Base-by-base conservation (phyloP, 495 filamentous ascomycete species). In the Aspergillus kassunensis region DNA sequence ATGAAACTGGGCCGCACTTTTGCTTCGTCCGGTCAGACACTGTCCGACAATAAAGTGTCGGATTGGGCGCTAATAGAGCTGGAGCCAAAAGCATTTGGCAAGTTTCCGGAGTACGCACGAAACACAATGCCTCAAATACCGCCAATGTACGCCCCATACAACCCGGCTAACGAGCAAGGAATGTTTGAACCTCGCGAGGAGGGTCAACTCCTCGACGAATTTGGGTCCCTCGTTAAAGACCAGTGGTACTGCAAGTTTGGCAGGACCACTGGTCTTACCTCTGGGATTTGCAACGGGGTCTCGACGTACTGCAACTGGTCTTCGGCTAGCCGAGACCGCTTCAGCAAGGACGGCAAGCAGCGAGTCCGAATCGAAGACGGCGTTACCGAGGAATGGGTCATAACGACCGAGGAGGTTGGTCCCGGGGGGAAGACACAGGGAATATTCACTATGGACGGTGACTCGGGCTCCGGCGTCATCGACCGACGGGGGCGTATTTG, bases 391-490 rank as follows among this genome's bases (percentile, higher is more conserved):
- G 44, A 48, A 25, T 24, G 6, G 18, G 44, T 37, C 1, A 24
- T 48, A 16, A 48, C 31, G 10, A 5, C 31, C 13, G 44, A 37
- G 44, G 4, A 37, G 6, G 20, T 34, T 5, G 34, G 31, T 11
- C 18, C 37, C 18, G 12, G 10, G 1, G 19, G 31, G 20, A 36
- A 18, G 11, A 31, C 2, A 4, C 30, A 50, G 16, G 33, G 11
- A 2, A 16, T 1, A 31, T 50, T 50, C 15, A 31, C 2, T 16
- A 1, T 5, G 7, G 25, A 1, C 2, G 47, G 47, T 1, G 47
- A 50, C 25, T 50, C 47, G 4, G 47, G 47, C 1, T 30, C 47
- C n/a, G 36, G 36, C n/a, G 31, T 50, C n/a, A 31, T 50, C 13
- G 36, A 50, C 20, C 10, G 2, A 11, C 3, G 25, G 13, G 47